phyloP scores from a whole-genome alignment of 2,329 filamentous ascomycete genomes.

The Fusarium humuli region DNA sequence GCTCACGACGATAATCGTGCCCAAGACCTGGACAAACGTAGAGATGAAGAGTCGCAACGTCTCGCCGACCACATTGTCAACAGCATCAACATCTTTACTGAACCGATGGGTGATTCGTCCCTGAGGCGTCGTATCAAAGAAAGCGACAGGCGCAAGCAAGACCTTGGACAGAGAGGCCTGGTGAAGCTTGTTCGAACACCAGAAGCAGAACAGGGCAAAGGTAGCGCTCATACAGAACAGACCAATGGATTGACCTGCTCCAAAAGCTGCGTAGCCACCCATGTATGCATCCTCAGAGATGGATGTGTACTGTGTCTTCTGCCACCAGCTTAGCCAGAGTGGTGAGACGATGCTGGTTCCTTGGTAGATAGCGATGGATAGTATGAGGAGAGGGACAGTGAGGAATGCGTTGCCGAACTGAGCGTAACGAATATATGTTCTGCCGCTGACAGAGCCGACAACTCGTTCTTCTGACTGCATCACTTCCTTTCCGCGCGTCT shows the following conservation, averaged over 20 bases:
- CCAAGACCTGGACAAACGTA: conserved; percentile 17
- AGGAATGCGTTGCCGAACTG: conserved; percentile 28
- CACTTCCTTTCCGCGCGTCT: conserved; percentile 19
- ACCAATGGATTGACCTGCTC: conserved; percentile 20
- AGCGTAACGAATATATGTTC: conserved; percentile 25
- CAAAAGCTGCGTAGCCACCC: conserved; percentile 24
- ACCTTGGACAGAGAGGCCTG: conserved; percentile 12
- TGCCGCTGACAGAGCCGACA: conserved; percentile 22
- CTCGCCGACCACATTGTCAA: conserved; percentile 27
- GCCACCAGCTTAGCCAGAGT: conserved; percentile 32
- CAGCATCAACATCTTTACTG: conserved; percentile 29
- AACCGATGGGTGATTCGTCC: conserved; percentile 28
- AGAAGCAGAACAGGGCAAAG: conserved; percentile 28
- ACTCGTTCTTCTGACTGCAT: conserved; percentile 30
- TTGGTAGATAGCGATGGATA: conserved; percentile 17
- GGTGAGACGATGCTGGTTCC: conserved; percentile 29
- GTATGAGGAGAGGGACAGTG: conserved; percentile 12
- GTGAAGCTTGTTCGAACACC: conserved; percentile 34
- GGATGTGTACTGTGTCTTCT: conserved; percentile 7
- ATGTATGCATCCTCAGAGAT: conserved; percentile 26
- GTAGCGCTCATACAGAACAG: conserved; percentile 23
- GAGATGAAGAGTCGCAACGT: conserved; percentile 26
- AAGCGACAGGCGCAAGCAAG: conserved; percentile 9
- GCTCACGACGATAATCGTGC: conserved; percentile 25
- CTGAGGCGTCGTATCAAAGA: conserved; percentile 30